These are phyloP conservation scores for Bipolaris cookei DNA, from an alignment of 2,329 filamentous ascomycete genomes.

Conservation along the genomic window DNA sequence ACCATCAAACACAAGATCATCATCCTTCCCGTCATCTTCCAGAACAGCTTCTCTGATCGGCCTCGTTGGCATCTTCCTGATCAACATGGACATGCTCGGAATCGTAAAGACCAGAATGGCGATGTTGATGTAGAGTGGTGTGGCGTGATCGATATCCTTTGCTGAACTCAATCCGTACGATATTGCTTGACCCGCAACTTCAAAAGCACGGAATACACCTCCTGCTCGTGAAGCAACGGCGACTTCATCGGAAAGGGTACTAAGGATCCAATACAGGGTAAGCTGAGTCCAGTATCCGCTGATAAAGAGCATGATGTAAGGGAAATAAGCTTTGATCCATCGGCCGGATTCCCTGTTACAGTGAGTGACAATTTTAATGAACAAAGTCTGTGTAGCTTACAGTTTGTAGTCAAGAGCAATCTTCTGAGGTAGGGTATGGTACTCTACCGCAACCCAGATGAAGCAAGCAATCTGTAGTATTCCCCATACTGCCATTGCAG, in stretches of 20 bases:
- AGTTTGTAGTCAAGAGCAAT: conserved; percentile 8
- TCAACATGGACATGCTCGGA: conserved; percentile 14
- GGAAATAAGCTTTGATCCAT: conserved; percentile 13
- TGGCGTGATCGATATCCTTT: conserved; percentile 5
- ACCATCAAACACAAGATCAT: neutral
- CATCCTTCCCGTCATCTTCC: neutral
- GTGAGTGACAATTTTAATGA: neutral
- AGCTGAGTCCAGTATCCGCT: conserved; percentile 15
- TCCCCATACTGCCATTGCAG: conserved; percentile 9
- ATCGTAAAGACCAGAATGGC: conserved; percentile 9
- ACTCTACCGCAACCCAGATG: conserved; percentile 16
- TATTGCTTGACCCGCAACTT: conserved; percentile 15
- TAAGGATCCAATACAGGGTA: conserved; percentile 17
- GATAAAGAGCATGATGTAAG: conserved; percentile 13
- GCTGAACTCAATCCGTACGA: conserved; percentile 20
- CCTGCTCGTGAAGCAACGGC: conserved; percentile 9
- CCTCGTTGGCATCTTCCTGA: conserved; percentile 11
- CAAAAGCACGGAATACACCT: conserved; percentile 18
- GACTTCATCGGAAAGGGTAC: conserved; percentile 12
- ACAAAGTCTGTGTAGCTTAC: neutral
- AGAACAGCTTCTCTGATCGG: neutral
- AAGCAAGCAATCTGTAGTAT: conserved; percentile 13
- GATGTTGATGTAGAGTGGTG: conserved; percentile 16
- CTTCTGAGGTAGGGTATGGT: conserved; percentile 8
- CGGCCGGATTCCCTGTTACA: conserved; percentile 1